These are phyloP conservation scores for Beauveria pseudobassiana DNA, from an alignment of 2,329 filamentous ascomycete genomes.

Conservation along the genomic window DNA sequence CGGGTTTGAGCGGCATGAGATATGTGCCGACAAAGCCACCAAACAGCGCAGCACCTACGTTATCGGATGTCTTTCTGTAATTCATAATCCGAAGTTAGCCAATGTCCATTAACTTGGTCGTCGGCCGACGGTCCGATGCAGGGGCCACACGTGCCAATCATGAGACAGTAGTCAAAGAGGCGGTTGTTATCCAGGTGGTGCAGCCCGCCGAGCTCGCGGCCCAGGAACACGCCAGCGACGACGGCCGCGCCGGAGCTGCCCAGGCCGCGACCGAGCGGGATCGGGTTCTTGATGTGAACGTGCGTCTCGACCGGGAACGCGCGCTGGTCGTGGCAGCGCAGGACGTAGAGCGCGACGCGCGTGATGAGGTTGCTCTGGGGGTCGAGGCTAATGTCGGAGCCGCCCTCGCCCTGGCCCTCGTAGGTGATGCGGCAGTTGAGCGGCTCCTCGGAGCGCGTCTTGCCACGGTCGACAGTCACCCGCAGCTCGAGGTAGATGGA, in stretches of 20 bases:
- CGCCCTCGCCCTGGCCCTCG: constrained; percentile 69
- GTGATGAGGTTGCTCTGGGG: constrained; percentile 90
- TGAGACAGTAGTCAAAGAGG: constrained; percentile 91
- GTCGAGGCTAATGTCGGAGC: constrained; percentile 68
- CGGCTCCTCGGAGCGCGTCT: constrained; percentile 46
- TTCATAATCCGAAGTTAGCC: neutral
- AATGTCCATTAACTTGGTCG: neutral
- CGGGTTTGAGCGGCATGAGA: constrained; percentile 81
- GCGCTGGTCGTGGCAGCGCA: constrained; percentile 83
- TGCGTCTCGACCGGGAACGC: constrained; percentile 79
- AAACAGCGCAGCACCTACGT: constrained; percentile 89
- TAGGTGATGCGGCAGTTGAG: constrained; percentile 89
- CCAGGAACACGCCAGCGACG: constrained; percentile 88
- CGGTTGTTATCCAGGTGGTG: constrained; percentile 66
- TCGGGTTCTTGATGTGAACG: constrained; percentile 92
- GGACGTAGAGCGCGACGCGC: constrained; percentile 85
- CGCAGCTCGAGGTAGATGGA: constrained; percentile 88
- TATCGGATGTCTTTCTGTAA: constrained; percentile 75
- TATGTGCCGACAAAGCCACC: constrained; percentile 97
- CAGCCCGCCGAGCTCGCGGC: constrained; percentile 78
- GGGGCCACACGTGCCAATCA: constrained; percentile 61
- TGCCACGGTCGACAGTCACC: constrained; percentile 63
- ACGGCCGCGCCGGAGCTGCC: constrained; percentile 96
- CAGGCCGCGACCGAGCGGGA: constrained; percentile 83
- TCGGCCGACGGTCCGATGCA: too few species aligned